Base-by-base conservation (phyloP, 2,329 filamentous ascomycete genomes). In the Phaeosphaeria sp. region DNA sequence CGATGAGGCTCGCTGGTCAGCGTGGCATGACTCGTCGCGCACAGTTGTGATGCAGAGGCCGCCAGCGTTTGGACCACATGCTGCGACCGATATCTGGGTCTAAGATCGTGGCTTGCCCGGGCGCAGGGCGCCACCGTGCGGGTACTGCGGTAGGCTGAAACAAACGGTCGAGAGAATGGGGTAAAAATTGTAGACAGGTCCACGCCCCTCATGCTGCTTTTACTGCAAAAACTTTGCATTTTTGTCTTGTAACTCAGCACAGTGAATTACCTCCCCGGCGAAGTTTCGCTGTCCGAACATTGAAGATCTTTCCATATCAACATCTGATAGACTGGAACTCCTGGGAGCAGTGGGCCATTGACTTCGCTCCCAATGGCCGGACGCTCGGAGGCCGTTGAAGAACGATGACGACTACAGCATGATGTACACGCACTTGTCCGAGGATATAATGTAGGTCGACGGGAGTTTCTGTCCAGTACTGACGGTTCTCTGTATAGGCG, bases 31-130 rank as follows among this genome's bases (percentile, higher is more conserved):
- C 42, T 44, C 42, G 42, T 18, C 18, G 20, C 11, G 8, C 4
- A 25, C 27, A 17, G 25, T 47, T 18, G 24, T 48, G 43, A 48
- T 25, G 33, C 48, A 25, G 42, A 44, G 33, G 33, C 48, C 36
- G 22, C 36, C 48, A 25, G 48, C 17, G 20, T 24, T 50, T 27
- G 18, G 42, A 44, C 22, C 22, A 30, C 24, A 22, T 22, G 53
- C 53, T 53, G 15, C 52, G 42, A 47, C 51, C 44, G 46, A 27
- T 30, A 44, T 39, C 20, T 49, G 39, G 50, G 47, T 50, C 20
- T 22, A 25, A 48, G 30, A 24, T 24, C 40, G 48, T 50, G 55
- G 56, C 52, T 48, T 47, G 46, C 54, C 55, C 47, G 52, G 52
- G 48, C 39, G 51, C 43, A 47, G 49, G 33, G 22, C 49, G 36